Percentiles rank a stretch among this genome's conserved stretches.
Conservation (phyloP, 192 early-diverging fungal genomes). For the Linderina pennispora region DNA sequence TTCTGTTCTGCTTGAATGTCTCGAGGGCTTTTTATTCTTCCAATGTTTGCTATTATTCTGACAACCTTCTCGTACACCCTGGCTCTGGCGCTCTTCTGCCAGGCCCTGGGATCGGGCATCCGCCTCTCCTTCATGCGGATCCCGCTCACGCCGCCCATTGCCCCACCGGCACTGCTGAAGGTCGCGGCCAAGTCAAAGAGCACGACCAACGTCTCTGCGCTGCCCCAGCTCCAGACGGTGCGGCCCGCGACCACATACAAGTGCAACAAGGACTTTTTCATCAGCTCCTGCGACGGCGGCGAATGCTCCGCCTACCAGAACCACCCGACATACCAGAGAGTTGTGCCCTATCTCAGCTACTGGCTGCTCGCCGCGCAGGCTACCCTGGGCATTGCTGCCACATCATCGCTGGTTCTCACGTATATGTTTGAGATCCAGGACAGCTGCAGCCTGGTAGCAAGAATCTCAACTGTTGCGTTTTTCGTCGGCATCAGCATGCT, state of each 20-base stretch:
- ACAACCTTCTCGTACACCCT: conserved; percentile 2
- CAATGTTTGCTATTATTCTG: neutral
- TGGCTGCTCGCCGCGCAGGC: conserved; percentile 9
- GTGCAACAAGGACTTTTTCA: neutral
- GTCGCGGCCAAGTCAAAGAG: neutral
- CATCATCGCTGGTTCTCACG: neutral
- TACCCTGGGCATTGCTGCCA: neutral
- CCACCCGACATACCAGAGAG: neutral
- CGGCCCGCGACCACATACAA: neutral
- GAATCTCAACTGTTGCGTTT: neutral
- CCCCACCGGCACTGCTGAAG: neutral
- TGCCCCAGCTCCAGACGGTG: neutral
- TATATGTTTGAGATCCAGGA: neutral
- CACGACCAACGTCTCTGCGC: conserved; percentile 1
- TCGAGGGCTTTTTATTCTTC: too few species aligned
- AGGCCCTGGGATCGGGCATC: neutral
- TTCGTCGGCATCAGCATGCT: conserved; percentile 8
- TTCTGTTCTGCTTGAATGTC: too few species aligned
- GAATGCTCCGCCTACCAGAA: neutral
- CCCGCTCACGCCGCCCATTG: conserved; percentile 2
- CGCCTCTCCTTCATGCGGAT: neutral
- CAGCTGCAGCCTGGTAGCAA: conserved; percentile 2
- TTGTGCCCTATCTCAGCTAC: conserved; percentile 14
- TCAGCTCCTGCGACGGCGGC: neutral
- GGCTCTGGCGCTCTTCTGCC: conserved; percentile 8